Conservation (phyloP, 225 moss, liverwort and hornwort genomes). For the Pseudisothecium myosuroides region DNA sequence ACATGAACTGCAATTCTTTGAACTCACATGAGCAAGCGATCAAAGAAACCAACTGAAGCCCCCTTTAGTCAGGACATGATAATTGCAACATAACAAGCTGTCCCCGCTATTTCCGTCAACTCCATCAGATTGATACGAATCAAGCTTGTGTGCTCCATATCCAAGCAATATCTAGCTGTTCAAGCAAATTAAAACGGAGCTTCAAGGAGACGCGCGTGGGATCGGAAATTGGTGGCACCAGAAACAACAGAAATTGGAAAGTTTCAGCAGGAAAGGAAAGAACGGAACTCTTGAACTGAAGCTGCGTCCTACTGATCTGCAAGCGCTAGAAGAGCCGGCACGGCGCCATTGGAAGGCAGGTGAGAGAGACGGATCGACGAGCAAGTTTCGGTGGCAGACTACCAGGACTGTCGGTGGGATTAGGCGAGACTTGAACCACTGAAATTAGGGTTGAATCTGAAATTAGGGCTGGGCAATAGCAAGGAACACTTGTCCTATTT, state of each 20-base stretch:
- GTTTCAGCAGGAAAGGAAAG: not conserved
- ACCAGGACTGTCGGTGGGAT: too few species aligned
- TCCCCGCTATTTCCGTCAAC: not conserved
- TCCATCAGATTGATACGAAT: not conserved
- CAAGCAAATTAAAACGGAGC: not conserved
- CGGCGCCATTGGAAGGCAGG: not conserved
- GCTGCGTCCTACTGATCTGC: not conserved
- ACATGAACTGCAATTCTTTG: not conserved
- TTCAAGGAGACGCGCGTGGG: not conserved
- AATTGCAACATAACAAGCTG: not conserved
- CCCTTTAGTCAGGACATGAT: not conserved
- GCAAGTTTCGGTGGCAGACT: not conserved
- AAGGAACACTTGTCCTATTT: too few species aligned
- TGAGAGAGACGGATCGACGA: not conserved
- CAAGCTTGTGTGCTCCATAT: not conserved
- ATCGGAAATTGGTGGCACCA: not conserved
- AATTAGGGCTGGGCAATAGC: too few species aligned
- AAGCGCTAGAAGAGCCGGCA: not conserved
- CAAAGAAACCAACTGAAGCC: not conserved
- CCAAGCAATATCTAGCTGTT: not conserved
- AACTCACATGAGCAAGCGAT: not conserved
- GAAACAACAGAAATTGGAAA: not conserved
- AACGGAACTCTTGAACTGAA: not conserved
- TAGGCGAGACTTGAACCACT: too few species aligned
- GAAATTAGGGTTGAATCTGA: too few species aligned